Evolutionary conservation across 768 basidiomycete species (phyloP), one percentile per base, ranked within the genome.

Genomic region (Amanita exitialis): DNA sequence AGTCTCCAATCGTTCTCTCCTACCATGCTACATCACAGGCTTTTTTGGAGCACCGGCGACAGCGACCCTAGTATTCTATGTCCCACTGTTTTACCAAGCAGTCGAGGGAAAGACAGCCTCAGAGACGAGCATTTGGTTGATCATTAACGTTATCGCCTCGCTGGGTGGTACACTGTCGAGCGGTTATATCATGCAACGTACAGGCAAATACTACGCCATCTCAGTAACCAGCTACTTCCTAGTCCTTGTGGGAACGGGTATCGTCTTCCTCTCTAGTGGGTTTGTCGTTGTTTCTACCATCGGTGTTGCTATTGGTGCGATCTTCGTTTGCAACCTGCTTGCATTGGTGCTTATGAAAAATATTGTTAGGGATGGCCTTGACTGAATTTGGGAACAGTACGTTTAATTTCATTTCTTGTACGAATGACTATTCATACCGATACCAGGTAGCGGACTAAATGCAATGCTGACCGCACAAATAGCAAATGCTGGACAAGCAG

Each of bases 381-480:
- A 56, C 68, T 12, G 67, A 65, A 38, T 6, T 69, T 2, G 76
- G 74, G 27, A 74, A 72, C 46, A 71, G 76, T 69, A 39, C 12
- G 62, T 15, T n/a, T 7, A 8, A 49, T 3, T 35, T 16, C 7
- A 1, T 15, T 30, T 3, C 28, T 12, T 32, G 12, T 3, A 1
- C 6, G n/a, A 27, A 23, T 6, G n/a, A 13, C 2, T 13, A 43
- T 32, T 32, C 2, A 50, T n/a, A 16, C 8, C 2, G 18, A 7
- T 2, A 32, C 20, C 16, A 79, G 80, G 78, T 8, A 62, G 66
- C 35, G 76, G 75, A 0, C 64, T 79, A 7, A 82, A 80, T 0
- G 79, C 76, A 0, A 78, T 74, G 25, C 64, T 84, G 28, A 73
- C 83, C 20, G 74, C 80, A 1, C 62, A 83, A 36, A 81, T 83